phyloP scores from a whole-genome alignment of 1,284 basidiomycete genomes.

The Cutaneotrichosporon sp. region DNA sequence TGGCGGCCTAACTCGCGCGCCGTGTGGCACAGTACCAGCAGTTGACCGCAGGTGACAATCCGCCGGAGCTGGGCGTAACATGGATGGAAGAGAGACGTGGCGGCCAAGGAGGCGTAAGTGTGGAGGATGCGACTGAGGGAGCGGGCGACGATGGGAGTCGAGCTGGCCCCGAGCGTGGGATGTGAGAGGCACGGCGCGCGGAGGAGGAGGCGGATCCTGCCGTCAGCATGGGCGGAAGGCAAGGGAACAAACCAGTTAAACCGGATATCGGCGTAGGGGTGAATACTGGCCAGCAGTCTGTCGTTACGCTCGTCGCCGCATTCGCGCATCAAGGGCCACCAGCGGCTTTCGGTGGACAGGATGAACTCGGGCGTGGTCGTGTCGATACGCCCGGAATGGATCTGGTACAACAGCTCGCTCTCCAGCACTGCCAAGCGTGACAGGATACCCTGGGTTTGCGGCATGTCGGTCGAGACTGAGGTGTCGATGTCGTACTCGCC shows the following conservation, averaged over 20 bases:
- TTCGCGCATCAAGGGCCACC: constrained; percentile 20
- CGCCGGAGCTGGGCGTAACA: constrained; percentile 27
- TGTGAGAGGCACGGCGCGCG: constrained; percentile 20
- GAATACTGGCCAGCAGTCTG: constrained; percentile 11
- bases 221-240: background rate
- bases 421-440: constrained; percentile 19
- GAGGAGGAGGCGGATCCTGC: constrained; percentile 27
- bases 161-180: constrained; percentile 17
- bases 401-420: constrained; percentile 21
- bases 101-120: constrained; percentile 21
- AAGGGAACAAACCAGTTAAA: constrained; percentile 26
- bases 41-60: constrained; percentile 25
- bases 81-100: constrained; percentile 17
- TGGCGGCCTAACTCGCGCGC: constrained; percentile 17
- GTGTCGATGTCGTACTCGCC: constrained; percentile 24
- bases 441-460: constrained; percentile 18
- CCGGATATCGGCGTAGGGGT: constrained; percentile 23
- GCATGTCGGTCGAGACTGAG: constrained; percentile 16
- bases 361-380: constrained; percentile 26
- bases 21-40: constrained; percentile 25
- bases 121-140: constrained; percentile 23
- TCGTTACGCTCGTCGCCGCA: constrained; percentile 15
- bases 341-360: constrained; percentile 15
- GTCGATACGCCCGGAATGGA: constrained; percentile 23
- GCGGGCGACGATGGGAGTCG: constrained; percentile 20